These are phyloP conservation scores for Cutaneotrichosporon mucoides DNA, from an alignment of 1,284 basidiomycete species.

Conservation along the genomic window DNA sequence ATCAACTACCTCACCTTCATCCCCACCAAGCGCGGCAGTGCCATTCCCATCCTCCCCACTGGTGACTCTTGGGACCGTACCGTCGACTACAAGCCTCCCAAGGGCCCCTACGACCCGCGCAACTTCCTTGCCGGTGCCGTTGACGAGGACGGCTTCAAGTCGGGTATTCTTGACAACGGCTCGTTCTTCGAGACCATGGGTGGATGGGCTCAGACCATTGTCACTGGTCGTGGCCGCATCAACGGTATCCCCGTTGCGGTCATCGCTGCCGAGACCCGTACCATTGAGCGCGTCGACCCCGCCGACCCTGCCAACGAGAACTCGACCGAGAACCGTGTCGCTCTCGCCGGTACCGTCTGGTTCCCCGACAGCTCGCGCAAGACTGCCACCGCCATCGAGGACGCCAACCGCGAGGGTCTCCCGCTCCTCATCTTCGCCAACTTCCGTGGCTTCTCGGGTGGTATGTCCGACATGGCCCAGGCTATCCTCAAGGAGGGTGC, in stretches of 20 bases:
- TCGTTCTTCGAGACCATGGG: conserved; percentile 65
- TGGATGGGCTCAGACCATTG: conserved; percentile 98
- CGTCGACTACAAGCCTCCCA: conserved; percentile 85
- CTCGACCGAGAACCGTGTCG: conserved; percentile 95
- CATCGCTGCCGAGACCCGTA: conserved; percentile 86
- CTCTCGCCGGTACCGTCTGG: conserved; percentile 99
- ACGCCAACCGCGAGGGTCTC: conserved; percentile 94
- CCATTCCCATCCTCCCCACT: conserved; percentile 68
- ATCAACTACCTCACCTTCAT: conserved; percentile 94
- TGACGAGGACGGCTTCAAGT: conserved; percentile 73
- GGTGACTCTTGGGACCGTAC: conserved; percentile 87
- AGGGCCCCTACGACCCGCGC: conserved; percentile 92
- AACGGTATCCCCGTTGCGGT: conserved; percentile 97
- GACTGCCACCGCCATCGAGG: conserved; percentile 98
- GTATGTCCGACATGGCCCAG: conserved; percentile 64
- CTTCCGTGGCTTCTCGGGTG: conserved; percentile 99
- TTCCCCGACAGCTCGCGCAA: conserved; percentile 99
- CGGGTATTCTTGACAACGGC: conserved; percentile 94
- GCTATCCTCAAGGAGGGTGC: conserved; percentile 90
- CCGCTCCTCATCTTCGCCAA: conserved; percentile 99
- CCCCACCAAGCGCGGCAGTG: conserved; percentile 66
- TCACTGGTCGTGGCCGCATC: conserved; percentile 85
- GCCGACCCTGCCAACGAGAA: conserved; percentile 98
- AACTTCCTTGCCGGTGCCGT: conserved; percentile 94
- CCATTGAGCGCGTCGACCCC: conserved; percentile 92